Evolutionary conservation across 805 yeast genomes (phyloP).

Genomic region (Saccharomycopsis guyanensis): DNA sequence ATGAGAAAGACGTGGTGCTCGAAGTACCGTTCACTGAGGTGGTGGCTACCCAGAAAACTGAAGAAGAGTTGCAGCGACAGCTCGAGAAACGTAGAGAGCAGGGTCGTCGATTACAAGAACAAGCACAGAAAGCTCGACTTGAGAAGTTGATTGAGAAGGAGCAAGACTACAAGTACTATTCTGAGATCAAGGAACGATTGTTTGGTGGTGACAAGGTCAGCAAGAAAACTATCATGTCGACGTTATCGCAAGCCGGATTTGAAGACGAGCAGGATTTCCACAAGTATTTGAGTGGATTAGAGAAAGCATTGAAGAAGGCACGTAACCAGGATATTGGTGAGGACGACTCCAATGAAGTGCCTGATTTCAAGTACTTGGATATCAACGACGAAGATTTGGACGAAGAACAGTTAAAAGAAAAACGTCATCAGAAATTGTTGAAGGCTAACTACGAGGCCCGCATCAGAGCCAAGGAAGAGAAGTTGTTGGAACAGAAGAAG

Average conservation of each 20-base stretch:
- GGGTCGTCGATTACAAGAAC: constrained; percentile 85
- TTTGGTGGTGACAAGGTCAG: constrained; percentile 29
- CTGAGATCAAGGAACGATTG: constrained; percentile 47
- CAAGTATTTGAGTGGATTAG: constrained; percentile 56
- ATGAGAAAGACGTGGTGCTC: constrained; percentile 60
- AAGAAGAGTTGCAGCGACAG: constrained; percentile 70
- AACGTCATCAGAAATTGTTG: constrained; percentile 72
- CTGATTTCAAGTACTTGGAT: constrained; percentile 67
- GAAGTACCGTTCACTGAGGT: constrained; percentile 76
- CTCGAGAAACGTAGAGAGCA: constrained; percentile 77
- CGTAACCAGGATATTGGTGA: constrained; percentile 59
- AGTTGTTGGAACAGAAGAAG: constrained; percentile 53
- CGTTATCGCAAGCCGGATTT: constrained; percentile 66
- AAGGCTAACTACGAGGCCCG: constrained; percentile 89
- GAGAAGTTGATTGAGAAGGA: constrained; percentile 78
- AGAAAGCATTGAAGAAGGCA: constrained; percentile 61
- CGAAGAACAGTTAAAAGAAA: constrained; percentile 78
- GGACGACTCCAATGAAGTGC: constrained; percentile 38
- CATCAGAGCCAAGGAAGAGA: constrained; percentile 71
- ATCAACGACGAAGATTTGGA: constrained; percentile 76
- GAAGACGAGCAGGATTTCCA: constrained; percentile 65
- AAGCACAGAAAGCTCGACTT: constrained; percentile 75
- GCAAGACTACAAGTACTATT: constrained; percentile 68
- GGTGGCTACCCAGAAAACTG: constrained; percentile 64
- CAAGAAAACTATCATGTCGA: constrained; percentile 45